Percentiles rank a stretch among this genome's conserved stretches.
These are phyloP conservation scores for Thelonectria blattea DNA, from an alignment of 2,329 filamentous ascomycete genomes.

Conservation along the genomic window DNA sequence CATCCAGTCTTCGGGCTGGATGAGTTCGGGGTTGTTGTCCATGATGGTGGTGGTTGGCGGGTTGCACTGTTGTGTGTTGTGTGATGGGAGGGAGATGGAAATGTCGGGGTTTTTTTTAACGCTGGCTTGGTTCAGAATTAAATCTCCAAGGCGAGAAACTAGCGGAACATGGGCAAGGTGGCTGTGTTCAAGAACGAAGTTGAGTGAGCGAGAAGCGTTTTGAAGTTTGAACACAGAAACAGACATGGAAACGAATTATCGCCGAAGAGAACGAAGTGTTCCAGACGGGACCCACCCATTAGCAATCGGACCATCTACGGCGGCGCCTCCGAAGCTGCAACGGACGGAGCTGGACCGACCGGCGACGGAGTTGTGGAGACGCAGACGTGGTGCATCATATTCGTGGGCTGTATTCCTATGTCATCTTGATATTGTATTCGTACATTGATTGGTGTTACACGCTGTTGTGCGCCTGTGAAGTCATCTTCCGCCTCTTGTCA, in stretches of 20 bases:
- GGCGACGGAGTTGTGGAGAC: constrained; percentile 4
- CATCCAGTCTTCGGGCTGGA: constrained; percentile 44
- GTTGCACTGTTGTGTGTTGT: not conserved
- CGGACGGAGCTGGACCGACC: not conserved
- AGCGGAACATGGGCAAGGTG: not conserved
- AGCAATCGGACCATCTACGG: not conserved
- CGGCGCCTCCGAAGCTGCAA: not conserved
- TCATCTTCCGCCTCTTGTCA: no score
- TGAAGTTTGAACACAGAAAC: not conserved
- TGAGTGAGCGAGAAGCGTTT: not conserved
- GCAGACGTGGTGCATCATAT: not conserved
- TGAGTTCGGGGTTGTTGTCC: constrained; percentile 41
- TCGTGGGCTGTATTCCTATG: not conserved
- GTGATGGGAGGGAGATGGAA: no score
- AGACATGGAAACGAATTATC: not conserved
- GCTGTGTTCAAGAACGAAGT: no score
- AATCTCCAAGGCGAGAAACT: not conserved
- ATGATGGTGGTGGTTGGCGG: constrained; percentile 20
- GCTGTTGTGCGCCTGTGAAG: not conserved
- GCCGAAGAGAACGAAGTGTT: not conserved
- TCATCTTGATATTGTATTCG: not conserved
- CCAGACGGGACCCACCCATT: not conserved
- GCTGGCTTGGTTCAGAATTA: not conserved
- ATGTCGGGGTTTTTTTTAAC: no score
- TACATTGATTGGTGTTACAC: not conserved